Evolutionary conservation across 768 basidiomycete genomes (phyloP).

Genomic region (Wakefieldia striispora): DNA sequence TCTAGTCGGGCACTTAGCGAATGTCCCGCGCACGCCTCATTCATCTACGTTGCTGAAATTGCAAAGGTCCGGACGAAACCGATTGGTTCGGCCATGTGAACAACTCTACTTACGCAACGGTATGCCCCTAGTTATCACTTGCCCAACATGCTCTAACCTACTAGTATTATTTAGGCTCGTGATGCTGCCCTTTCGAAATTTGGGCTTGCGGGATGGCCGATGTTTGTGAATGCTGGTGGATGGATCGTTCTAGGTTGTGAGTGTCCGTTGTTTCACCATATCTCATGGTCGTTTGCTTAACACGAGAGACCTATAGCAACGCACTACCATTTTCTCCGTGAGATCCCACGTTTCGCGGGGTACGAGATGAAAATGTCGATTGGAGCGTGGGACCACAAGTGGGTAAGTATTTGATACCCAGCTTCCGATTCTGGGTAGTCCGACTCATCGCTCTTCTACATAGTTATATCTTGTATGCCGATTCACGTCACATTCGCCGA

Average conservation of each 20-base stretch:
- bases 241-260: slow-evolving; percentile 5
- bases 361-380: slow-evolving; percentile 17
- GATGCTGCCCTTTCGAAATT: slow-evolving; percentile 14
- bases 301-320: slow-evolving; percentile 1
- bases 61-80: slow-evolving; percentile 15
- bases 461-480: slow-evolving; percentile 19
- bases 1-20: background rate
- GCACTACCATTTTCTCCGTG: slow-evolving; percentile 15
- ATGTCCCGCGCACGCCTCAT: background rate
- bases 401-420: slow-evolving; percentile 4
- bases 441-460: background rate
- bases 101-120: slow-evolving; percentile 17
- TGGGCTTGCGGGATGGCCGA: slow-evolving; percentile 7
- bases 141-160: background rate
- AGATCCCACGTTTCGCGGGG: slow-evolving; percentile 14
- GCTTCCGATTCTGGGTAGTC: no score
- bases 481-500: slow-evolving; percentile 6
- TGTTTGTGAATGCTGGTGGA: slow-evolving; percentile 12
- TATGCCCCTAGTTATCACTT: background rate
- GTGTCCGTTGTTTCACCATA: background rate
- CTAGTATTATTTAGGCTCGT: slow-evolving; percentile 5
- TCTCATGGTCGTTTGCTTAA: no score
- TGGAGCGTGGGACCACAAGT: slow-evolving; percentile 18
- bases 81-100: slow-evolving; percentile 19
- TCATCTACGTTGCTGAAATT: background rate